phyloP scores from a whole-genome alignment of 176 grass and related monocot genomes.

The Calamus simplicifolius region DNA sequence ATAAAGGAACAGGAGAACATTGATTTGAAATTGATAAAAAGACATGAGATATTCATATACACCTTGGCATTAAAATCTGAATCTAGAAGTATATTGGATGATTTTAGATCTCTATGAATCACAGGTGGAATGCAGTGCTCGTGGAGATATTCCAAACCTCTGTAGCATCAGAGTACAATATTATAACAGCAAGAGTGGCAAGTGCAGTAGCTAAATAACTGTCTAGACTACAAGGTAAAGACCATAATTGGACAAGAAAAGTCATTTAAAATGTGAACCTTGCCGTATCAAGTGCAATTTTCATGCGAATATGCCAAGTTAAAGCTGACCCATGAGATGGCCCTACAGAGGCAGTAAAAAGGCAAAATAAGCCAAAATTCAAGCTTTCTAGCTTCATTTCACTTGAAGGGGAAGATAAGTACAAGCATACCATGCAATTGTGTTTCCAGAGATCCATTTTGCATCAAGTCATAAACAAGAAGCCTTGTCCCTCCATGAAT shows the following conservation, averaged over 20 bases:
- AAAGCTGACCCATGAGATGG: constrained; percentile 80
- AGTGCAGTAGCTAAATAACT: no score
- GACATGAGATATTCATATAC: background rate
- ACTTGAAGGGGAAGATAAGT: constrained; percentile 1
- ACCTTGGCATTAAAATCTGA: constrained; percentile 91
- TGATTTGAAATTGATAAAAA: no score
- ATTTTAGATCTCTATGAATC: constrained; percentile 96
- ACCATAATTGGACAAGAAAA: no score
- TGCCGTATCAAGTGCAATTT: constrained; percentile 87
- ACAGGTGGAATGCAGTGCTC: constrained; percentile 86
- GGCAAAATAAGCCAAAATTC: constrained; percentile 22
- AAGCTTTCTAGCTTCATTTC: background rate
- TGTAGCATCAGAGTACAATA: constrained; percentile 31
- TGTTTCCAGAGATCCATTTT: constrained; percentile 84
- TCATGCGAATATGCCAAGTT: constrained; percentile 87
- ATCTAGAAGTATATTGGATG: constrained; percentile 97
- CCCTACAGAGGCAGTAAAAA: constrained; percentile 37
- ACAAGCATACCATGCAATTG: constrained; percentile 72
- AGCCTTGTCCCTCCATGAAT: constrained; percentile 53
- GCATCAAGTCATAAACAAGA: constrained; percentile 94
- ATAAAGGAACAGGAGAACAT: no score
- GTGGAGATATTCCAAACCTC: constrained; percentile 96
- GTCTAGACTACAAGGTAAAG: no score
- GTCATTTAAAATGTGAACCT: constrained; percentile 38
- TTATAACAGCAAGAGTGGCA: no score